These are phyloP conservation scores for Solanum microdontum DNA, from an alignment of 257 asterid species.

Conservation along the genomic window DNA sequence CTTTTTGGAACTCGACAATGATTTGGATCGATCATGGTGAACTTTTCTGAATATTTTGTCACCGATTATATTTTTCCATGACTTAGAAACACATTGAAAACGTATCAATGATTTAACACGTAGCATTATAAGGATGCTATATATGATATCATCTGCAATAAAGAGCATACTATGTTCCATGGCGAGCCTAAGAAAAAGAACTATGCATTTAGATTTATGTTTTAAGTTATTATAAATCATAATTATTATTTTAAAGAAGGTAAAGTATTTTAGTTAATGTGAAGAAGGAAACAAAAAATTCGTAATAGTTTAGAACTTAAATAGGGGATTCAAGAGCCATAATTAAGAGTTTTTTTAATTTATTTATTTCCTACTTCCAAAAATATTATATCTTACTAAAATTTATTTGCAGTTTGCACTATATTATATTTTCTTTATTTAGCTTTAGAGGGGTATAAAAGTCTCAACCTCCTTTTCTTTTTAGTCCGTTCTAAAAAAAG, in stretches of 20 bases:
- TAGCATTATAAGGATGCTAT: neutral
- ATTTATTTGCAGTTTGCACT: neutral
- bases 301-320: neutral
- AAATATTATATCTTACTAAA: neutral
- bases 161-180: neutral
- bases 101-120: neutral
- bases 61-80: neutral
- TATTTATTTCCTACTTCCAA: neutral
- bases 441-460: neutral
- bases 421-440: neutral
- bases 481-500: rapidly evolving
- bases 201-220: neutral
- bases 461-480: neutral
- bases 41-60: neutral
- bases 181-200: neutral
- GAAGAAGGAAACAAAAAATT: neutral
- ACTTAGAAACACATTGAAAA: neutral
- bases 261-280: neutral
- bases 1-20: neutral
- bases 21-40: neutral
- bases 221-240: too few relatives aligned
- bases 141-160: neutral
- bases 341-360: neutral
- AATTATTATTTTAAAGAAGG: neutral
- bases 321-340: neutral